Evolutionary conservation across 352 stramenopile species (phyloP).

Genomic region (Pythium scleroteichum): DNA sequence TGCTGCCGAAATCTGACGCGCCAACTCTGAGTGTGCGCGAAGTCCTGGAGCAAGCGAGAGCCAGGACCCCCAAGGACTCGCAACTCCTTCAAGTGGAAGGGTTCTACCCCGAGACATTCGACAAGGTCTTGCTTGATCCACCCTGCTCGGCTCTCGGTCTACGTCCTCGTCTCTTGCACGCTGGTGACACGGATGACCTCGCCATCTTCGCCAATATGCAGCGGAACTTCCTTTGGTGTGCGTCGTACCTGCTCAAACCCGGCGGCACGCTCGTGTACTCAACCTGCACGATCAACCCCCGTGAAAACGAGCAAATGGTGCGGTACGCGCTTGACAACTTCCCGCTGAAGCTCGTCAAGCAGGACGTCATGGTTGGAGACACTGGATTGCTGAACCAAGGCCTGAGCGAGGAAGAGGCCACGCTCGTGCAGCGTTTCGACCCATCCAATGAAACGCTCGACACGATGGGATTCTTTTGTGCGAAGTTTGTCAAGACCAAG

Average conservation of each 20-base stretch:
- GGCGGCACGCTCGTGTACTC: constrained; percentile 93
- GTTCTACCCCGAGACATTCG: constrained; percentile 93
- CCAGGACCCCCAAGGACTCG: constrained; percentile 44
- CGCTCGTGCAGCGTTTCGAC: constrained; percentile 89
- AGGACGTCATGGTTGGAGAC: constrained; percentile 60
- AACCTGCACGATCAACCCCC: constrained; percentile 93
- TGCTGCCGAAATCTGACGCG: constrained; percentile 53
- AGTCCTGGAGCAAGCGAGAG: constrained; percentile 58
- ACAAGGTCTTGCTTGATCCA: constrained; percentile 93
- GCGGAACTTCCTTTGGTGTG: constrained; percentile 87
- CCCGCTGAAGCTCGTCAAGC: constrained; percentile 75
- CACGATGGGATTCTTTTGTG: constrained; percentile 95
- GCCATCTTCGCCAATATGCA: constrained; percentile 85
- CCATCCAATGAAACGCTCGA: constrained; percentile 72
- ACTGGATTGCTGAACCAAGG: constrained; percentile 74
- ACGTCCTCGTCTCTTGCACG: constrained; percentile 88
- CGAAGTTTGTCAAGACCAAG: constrained; percentile 89
- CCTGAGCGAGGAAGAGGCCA: constrained; percentile 66
- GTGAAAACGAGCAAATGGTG: constrained; percentile 94
- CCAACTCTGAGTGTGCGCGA: constrained; percentile 44
- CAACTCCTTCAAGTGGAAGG: constrained; percentile 78
- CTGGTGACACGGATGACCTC: constrained; percentile 67
- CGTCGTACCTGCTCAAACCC: constrained; percentile 87
- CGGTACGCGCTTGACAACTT: constrained; percentile 87
- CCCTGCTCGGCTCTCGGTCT: constrained; percentile 91